Evolutionary conservation across 148 eudicot species (phyloP).

Genomic region (Agrostemma githago): DNA sequence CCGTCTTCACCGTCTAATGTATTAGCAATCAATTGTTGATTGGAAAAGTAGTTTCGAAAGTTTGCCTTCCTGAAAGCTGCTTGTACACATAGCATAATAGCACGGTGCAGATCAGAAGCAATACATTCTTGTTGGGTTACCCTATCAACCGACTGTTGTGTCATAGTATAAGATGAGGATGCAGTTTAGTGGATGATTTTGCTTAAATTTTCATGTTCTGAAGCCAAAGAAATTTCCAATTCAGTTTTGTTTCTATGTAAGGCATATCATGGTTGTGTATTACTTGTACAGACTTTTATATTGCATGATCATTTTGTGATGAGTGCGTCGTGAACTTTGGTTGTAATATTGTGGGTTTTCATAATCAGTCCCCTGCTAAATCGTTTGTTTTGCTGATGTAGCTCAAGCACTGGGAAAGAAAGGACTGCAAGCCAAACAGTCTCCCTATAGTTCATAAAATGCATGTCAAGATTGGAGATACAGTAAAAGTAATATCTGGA

Average conservation of each 20-base stretch:
- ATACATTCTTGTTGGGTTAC: background rate
- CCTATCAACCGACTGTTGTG: background rate
- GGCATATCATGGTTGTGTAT: background rate
- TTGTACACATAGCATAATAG: background rate
- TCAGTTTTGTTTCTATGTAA: background rate
- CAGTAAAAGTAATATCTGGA: slow-evolving; percentile 89
- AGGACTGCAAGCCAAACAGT: slow-evolving; percentile 92
- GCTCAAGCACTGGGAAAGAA: slow-evolving; percentile 92
- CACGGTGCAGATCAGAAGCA: background rate
- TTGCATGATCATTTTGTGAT: background rate
- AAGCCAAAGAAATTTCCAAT: background rate
- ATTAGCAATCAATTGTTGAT: background rate
- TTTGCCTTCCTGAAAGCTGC: background rate
- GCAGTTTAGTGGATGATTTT: background rate
- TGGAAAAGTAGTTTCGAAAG: background rate
- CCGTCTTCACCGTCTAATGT: background rate
- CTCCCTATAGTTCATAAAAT: slow-evolving; percentile 80
- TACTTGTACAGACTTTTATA: background rate
- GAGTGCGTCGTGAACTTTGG: background rate
- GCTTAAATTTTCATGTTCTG: background rate
- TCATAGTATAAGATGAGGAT: background rate
- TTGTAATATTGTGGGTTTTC: background rate
- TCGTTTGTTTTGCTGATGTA: slow-evolving; percentile 28
- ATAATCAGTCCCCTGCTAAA: background rate
- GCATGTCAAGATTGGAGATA: slow-evolving; percentile 93